These are phyloP conservation scores for Coemansia sp. DNA, from an alignment of 192 early-diverging fungal genomes.

Conservation along the genomic window DNA sequence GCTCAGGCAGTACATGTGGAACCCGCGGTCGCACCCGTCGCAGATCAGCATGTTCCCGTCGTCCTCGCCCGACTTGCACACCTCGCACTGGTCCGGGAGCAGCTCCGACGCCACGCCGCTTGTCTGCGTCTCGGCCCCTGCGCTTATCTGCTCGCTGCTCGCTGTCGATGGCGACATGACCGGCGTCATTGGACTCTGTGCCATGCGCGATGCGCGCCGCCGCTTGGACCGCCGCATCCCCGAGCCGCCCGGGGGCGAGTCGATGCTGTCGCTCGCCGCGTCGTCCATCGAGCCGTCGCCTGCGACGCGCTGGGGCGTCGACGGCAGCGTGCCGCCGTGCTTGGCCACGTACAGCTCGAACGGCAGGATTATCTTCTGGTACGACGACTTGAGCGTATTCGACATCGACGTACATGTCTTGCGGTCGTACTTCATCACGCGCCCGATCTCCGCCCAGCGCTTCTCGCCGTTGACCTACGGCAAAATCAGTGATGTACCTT, in stretches of 20 bases:
- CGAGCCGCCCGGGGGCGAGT: conserved; percentile 5
- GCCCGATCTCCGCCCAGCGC: conserved; percentile 87
- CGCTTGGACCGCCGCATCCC: conserved; percentile 44
- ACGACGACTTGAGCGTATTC: conserved; percentile 69
- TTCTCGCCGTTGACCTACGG: conserved; percentile 67
- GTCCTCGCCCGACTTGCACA: conserved; percentile 51
- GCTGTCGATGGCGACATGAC: conserved; percentile 23
- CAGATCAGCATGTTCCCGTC: conserved; percentile 77
- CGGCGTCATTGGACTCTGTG: conserved; percentile 2
- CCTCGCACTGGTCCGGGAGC: conserved; percentile 48
- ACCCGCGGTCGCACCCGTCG: conserved; percentile 83
- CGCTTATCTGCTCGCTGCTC: not conserved
- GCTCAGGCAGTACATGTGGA: conserved; percentile 77
- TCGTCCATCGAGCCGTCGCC: not conserved
- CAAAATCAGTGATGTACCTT: no score
- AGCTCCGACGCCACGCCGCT: conserved; percentile 28
- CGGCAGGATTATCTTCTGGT: conserved; percentile 65
- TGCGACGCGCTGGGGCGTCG: not conserved
- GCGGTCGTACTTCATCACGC: conserved; percentile 67
- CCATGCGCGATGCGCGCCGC: conserved; percentile 12
- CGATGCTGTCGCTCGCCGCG: not conserved
- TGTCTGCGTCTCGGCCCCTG: not conserved
- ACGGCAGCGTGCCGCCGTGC: conserved; percentile 30
- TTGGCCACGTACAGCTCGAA: conserved; percentile 68
- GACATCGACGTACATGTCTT: conserved; percentile 76